Conservation (phyloP, 108 stramenopile genomes). For the Pseudonitzschia multistriata region DNA sequence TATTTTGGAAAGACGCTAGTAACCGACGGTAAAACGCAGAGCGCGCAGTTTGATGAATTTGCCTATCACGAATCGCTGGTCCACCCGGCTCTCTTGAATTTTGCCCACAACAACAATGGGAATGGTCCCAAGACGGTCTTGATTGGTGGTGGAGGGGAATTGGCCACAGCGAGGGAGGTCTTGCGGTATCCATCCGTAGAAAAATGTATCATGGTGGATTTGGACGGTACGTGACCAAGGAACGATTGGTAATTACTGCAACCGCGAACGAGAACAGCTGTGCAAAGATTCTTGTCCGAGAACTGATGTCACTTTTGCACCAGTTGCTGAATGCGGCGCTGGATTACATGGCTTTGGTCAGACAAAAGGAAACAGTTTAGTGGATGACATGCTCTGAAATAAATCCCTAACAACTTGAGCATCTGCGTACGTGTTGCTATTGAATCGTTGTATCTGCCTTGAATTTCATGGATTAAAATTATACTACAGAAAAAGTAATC, state of each 20-base stretch:
- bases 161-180: constrained; percentile 86
- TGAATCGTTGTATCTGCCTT: no score
- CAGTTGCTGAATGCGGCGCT: no score
- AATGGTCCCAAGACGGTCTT: constrained; percentile 65
- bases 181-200: constrained; percentile 75
- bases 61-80: constrained; percentile 87
- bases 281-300: no score
- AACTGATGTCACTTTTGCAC: no score
- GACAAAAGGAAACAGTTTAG: no score
- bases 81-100: constrained; percentile 72
- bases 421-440: no score
- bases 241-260: no score
- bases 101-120: constrained; percentile 26
- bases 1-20: constrained; percentile 69
- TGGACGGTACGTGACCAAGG: constrained; percentile 48
- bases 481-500: constrained; percentile 48
- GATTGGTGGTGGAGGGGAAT: constrained; percentile 88
- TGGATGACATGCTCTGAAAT: no score
- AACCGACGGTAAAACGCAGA: constrained; percentile 92
- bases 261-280: no score
- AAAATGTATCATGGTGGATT: constrained; percentile 86
- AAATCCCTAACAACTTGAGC: no score
- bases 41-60: constrained; percentile 79
- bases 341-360: no score
- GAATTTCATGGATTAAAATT: no score